These are phyloP conservation scores for Arachnopeziza araneosa DNA, from an alignment of 2,329 filamentous ascomycete genomes.

Conservation along the genomic window DNA sequence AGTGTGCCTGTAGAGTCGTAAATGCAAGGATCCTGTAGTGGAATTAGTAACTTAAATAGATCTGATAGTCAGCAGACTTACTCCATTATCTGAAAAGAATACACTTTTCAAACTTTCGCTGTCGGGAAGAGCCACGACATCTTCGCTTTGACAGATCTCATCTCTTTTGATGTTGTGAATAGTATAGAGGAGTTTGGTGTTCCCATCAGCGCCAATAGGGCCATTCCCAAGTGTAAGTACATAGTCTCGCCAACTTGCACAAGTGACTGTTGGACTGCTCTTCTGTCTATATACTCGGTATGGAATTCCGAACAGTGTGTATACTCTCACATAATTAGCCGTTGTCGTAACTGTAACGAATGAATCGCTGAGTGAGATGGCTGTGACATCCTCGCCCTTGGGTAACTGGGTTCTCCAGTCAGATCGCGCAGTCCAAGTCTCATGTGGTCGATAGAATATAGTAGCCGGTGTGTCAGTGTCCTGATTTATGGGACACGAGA, in stretches of 20 bases:
- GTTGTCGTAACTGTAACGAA: constrained; percentile 88
- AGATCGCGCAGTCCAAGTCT: constrained; percentile 86
- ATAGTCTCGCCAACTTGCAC: constrained; percentile 91
- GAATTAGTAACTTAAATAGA: not conserved
- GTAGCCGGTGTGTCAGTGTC: constrained; percentile 61
- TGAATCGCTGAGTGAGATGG: constrained; percentile 85
- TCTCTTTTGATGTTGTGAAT: constrained; percentile 94
- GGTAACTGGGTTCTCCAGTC: constrained; percentile 92
- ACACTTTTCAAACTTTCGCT: constrained; percentile 70
- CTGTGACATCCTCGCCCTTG: constrained; percentile 75
- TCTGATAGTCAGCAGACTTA: constrained; percentile 37
- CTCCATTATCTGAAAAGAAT: constrained; percentile 89
- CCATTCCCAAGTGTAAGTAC: constrained; percentile 96
- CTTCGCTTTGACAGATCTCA: constrained; percentile 90
- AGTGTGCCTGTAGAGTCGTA: constrained; percentile 91
- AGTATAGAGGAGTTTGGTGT: constrained; percentile 75
- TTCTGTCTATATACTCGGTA: constrained; percentile 89
- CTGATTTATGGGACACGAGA: constrained; percentile 63
- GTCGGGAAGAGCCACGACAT: constrained; percentile 77
- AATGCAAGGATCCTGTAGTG: constrained; percentile 75
- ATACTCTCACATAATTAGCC: constrained; percentile 83
- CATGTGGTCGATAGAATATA: constrained; percentile 95
- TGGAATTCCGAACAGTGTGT: constrained; percentile 86
- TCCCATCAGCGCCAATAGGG: constrained; percentile 71
- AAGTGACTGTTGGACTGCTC: constrained; percentile 82